phyloP scores from a whole-genome alignment of 257 asterid species.

The Lantana camara region DNA sequence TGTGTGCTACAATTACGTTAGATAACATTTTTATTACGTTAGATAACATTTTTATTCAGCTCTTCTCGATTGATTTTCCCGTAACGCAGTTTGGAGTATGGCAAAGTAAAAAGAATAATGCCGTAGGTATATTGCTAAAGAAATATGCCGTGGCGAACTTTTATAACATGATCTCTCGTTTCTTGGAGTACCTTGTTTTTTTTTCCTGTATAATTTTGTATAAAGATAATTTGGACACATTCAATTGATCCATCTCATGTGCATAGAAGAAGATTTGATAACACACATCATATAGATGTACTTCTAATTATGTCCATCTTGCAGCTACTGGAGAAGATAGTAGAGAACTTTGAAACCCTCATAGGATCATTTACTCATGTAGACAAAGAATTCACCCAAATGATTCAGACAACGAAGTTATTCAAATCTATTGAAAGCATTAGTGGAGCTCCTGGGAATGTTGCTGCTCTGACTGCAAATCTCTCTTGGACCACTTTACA shows the following conservation, averaged over 20 bases:
- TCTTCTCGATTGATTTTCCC: too few relatives aligned
- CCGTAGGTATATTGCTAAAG: too few relatives aligned
- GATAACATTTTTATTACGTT: neutral
- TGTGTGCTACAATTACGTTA: neutral
- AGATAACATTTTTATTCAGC: slow-evolving; percentile 15
- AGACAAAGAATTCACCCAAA: slow-evolving; percentile 80
- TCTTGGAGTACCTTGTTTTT: neutral
- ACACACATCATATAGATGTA: slow-evolving; percentile 14
- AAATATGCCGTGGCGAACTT: neutral
- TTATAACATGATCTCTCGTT: neutral
- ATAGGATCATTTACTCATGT: slow-evolving; percentile 83
- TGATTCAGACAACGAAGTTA: slow-evolving; percentile 74
- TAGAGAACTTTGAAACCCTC: slow-evolving; percentile 78
- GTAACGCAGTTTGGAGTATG: too few relatives aligned
- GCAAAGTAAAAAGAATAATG: too few relatives aligned
- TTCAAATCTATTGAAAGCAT: slow-evolving; percentile 66
- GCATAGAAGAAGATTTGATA: slow-evolving; percentile 20
- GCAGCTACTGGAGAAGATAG: slow-evolving; percentile 89
- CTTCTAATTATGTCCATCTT: slow-evolving; percentile 30
- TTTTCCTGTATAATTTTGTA: neutral
- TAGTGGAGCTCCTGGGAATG: slow-evolving; percentile 50
- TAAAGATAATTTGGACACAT: slow-evolving; percentile 8
- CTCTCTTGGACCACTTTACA: slow-evolving; percentile 91
- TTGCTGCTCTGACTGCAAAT: slow-evolving; percentile 60
- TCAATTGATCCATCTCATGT: slow-evolving; percentile 1